Evolutionary conservation across 23 red algal genomes (phyloP), one percentile per base, ranked within the genome.

Genomic region (Agarophyton chilense): DNA sequence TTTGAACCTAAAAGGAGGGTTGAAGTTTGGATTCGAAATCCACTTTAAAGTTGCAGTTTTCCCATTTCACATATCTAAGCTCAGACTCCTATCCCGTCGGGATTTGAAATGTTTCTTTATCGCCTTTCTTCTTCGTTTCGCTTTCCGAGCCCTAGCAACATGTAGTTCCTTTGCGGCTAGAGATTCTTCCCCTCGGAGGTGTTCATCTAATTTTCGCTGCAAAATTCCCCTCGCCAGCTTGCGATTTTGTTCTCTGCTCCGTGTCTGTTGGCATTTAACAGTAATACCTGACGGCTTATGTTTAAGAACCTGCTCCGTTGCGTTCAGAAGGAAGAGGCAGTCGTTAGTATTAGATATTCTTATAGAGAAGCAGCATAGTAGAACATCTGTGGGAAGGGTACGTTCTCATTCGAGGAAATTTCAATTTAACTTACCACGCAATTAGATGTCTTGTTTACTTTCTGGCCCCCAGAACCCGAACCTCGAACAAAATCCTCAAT

Each of bases 81-180:
- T 72, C 55, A 84, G 29, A 52, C 72, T 72, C 38, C 47, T 86
- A 49, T 98, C 95, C n/a, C 82, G 38, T 45, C 92, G 87, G 2
- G 87, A 92, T 35, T 98, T 98, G 81, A 76, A 98, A 56, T 98
- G 90, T 46, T 98, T 98, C 80, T 94, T 98, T 18, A 98, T 55
- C 13, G 84, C 61, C 82, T 91, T 90, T 35, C 87, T 80, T 47
- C 86, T 40, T 46, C 86, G 51, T 40, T 81, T 79, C 25, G 90
- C 90, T 61, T 98, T 98, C 39, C 95, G 76, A 29, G 95, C 95
- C 32, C 95, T 40, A n/a, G 86, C 91, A 24, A 65, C 49, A 38
- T 40, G 68, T 26, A 80, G 55, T 74, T 94, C 81, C 80, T 80
- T 67, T 6, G 95, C 90, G 17, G 86, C 75, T 16, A 84, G 44